These are phyloP conservation scores for Alternaria sp. DNA, from an alignment of 2,329 filamentous ascomycete species.

Conservation along the genomic window DNA sequence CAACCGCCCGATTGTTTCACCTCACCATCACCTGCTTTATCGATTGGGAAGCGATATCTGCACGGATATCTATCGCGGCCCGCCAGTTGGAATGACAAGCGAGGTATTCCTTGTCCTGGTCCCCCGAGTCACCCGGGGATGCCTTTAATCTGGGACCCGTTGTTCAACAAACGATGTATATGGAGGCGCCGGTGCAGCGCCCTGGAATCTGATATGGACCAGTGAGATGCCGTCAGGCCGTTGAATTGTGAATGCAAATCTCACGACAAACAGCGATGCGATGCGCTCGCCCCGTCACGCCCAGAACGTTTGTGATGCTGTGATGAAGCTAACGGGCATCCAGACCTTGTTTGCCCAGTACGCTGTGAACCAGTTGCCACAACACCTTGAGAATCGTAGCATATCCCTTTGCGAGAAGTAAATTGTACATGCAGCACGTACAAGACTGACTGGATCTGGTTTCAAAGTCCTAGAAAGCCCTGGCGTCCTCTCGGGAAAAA, in stretches of 20 bases:
- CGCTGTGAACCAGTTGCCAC: not conserved
- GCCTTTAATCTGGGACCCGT: conserved; percentile 2
- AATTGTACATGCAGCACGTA: not conserved
- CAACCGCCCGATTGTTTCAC: conserved; percentile 34
- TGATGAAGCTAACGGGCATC: not conserved
- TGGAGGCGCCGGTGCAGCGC: not conserved
- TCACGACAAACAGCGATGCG: not conserved
- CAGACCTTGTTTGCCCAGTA: not conserved
- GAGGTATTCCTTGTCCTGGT: conserved; percentile 16
- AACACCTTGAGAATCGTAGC: not conserved
- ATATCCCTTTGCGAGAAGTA: not conserved
- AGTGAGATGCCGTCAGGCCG: not conserved
- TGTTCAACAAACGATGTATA: not conserved
- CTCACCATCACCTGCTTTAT: conserved; percentile 17
- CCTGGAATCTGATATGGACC: conserved; percentile 7
- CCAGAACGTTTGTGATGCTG: not conserved
- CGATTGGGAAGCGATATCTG: conserved; percentile 28
- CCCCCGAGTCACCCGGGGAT: conserved; percentile 2
- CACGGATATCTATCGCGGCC: conserved; percentile 24
- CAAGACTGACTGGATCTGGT: not conserved
- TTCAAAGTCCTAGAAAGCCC: not conserved
- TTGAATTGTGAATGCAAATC: not conserved
- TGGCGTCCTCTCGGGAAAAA: not conserved
- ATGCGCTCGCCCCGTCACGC: not conserved
- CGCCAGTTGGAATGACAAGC: conserved; percentile 21